These are phyloP conservation scores for Acanthamoeba lenticulata DNA, from an alignment of 208 protist genomes.

Conservation along the genomic window DNA sequence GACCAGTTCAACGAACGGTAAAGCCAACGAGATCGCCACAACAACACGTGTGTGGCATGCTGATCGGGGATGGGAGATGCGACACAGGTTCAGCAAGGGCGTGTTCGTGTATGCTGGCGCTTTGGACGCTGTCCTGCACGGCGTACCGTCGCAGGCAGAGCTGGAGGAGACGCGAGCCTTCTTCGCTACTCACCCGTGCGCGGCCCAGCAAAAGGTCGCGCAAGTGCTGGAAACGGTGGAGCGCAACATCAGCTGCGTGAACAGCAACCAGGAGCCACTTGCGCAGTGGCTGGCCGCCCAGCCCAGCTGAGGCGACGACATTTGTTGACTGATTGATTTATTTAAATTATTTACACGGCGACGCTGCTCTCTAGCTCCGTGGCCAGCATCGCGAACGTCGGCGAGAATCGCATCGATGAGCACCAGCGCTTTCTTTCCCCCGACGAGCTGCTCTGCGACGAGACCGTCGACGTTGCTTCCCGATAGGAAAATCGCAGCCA, in stretches of 20 bases:
- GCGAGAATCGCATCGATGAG: no score
- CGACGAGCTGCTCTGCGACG: no score
- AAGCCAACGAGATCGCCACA: not conserved
- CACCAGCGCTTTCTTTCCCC: no score
- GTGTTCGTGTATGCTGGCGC: not conserved
- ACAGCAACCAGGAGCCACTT: not conserved
- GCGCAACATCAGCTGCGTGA: not conserved
- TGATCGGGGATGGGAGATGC: not conserved
- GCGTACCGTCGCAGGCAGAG: not conserved
- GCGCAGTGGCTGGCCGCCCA: not conserved
- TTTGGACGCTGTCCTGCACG: not conserved
- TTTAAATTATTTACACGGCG: no score
- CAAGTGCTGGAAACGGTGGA: not conserved
- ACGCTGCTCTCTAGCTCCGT: no score
- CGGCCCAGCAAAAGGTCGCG: not conserved
- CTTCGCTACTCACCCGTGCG: not conserved
- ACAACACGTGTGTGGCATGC: not conserved
- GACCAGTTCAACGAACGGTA: slow-evolving; percentile 15
- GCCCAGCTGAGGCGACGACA: no score
- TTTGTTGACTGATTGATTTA: no score
- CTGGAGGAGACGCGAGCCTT: not conserved
- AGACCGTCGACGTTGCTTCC: no score
- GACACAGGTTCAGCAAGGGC: not conserved
- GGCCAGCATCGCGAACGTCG: no score
- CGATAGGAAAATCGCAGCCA: no score